Evolutionary conservation across 352 stramenopile species (phyloP).

Genomic region (Phytophthora sp.): DNA sequence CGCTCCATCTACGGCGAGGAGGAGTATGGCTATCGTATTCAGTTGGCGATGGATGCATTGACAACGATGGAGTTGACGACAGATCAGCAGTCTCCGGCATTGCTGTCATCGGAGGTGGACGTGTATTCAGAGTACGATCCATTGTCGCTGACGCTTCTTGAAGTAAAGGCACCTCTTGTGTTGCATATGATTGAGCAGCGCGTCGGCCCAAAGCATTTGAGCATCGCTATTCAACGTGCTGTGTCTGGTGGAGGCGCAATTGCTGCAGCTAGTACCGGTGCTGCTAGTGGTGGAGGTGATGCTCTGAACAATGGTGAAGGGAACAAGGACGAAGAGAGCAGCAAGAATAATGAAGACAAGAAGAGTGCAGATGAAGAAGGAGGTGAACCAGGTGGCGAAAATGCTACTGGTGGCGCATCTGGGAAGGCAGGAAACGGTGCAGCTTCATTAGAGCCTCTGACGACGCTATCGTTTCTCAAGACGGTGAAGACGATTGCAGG

Average conservation of each 20-base stretch:
- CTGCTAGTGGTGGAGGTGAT: conserved; percentile 37
- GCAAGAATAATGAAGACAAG: conserved; percentile 31
- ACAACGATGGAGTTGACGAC: conserved; percentile 84
- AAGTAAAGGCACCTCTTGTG: conserved; percentile 82
- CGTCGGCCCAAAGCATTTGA: conserved; percentile 73
- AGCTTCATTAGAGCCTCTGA: conserved; percentile 58
- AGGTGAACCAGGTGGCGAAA: conserved; percentile 29
- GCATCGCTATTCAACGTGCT: conserved; percentile 80
- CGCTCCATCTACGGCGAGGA: conserved; percentile 82
- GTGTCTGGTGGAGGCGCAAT: conserved; percentile 53
- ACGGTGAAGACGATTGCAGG: conserved; percentile 84
- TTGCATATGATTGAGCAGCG: conserved; percentile 91
- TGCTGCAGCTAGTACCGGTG: conserved; percentile 17
- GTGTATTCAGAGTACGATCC: conserved; percentile 87
- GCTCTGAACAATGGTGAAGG: conserved; percentile 39
- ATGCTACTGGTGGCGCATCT: conserved; percentile 10
- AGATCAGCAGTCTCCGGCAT: conserved; percentile 63
- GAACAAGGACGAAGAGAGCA: conserved; percentile 45
- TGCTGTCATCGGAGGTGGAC: conserved; percentile 81
- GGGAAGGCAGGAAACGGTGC: conserved; percentile 28
- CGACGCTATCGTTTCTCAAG: conserved; percentile 80
- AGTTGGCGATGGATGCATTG: conserved; percentile 84
- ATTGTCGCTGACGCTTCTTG: conserved; percentile 70
- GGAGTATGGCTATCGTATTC: conserved; percentile 87
- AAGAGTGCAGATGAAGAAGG: conserved; percentile 44